phyloP scores from a whole-genome alignment of 352 stramenopile genomes.

The Phytophthora boehmeriae region DNA sequence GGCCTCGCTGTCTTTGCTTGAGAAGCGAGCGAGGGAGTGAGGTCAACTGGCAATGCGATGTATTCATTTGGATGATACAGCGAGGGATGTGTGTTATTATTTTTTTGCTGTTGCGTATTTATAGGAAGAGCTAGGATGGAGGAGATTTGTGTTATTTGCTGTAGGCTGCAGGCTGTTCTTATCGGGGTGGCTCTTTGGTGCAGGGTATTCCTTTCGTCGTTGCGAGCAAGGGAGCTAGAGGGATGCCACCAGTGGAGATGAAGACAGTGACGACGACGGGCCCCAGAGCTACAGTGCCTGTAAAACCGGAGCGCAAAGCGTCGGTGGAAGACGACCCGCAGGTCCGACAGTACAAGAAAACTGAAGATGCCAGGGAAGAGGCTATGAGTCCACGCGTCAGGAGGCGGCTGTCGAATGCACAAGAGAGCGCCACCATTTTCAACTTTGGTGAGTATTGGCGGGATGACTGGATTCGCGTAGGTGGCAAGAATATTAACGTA shows the following conservation, averaged over 20 bases:
- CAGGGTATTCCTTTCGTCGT: neutral
- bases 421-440: slow-evolving; percentile 79
- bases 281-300: slow-evolving; percentile 1
- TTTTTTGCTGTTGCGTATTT: neutral
- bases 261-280: slow-evolving; percentile 20
- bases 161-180: slow-evolving; percentile 17
- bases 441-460: slow-evolving; percentile 63
- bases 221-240: slow-evolving; percentile 2
- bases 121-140: neutral
- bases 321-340: slow-evolving; percentile 25
- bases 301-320: slow-evolving; percentile 18
- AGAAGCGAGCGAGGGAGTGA: slow-evolving; percentile 19
- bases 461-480: neutral
- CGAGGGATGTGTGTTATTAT: neutral
- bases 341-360: slow-evolving; percentile 24
- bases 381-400: slow-evolving; percentile 64
- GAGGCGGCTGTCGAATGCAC: slow-evolving; percentile 74
- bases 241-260: slow-evolving; percentile 14
- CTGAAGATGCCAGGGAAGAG: slow-evolving; percentile 17
- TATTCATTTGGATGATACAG: slow-evolving; percentile 33
- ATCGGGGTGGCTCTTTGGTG: neutral
- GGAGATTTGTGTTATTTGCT: neutral
- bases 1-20: slow-evolving; percentile 13
- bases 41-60: slow-evolving; percentile 30
- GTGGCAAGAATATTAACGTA: neutral